Conservation (phyloP, 1,284 basidiomycete species). For the Macrocystidia cucumis region DNA sequence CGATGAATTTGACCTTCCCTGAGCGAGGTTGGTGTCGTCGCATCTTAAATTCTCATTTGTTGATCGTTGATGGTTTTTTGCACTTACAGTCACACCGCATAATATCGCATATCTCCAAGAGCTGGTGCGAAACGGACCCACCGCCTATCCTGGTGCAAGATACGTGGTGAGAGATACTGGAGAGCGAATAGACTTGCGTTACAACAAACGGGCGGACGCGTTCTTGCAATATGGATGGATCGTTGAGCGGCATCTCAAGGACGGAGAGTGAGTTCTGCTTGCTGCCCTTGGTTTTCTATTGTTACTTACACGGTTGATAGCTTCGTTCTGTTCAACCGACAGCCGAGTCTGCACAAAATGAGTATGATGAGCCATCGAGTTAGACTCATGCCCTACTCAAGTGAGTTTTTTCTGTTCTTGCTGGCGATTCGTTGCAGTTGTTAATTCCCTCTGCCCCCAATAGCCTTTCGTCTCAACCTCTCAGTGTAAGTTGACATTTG, state of each 20-base stretch:
- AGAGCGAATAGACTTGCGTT: constrained; percentile 95
- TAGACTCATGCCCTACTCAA: constrained; percentile 97
- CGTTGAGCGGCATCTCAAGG: constrained; percentile 95
- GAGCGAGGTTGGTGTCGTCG: constrained; percentile 70
- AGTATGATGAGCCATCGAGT: constrained; percentile 99
- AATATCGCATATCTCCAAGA: constrained; percentile 95
- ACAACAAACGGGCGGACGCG: constrained; percentile 97
- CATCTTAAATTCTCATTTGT: background rate
- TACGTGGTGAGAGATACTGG: constrained; percentile 98
- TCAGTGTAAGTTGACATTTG: constrained; percentile 69
- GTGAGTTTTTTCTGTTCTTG: constrained; percentile 39
- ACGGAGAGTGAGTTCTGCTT: constrained; percentile 78
- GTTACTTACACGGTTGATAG: constrained; percentile 29
- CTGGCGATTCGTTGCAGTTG: background rate
- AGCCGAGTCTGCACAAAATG: constrained; percentile 99
- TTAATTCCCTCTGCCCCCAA: constrained; percentile 19
- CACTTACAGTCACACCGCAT: constrained; percentile 82
- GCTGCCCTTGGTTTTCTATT: background rate
- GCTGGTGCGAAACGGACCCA: constrained; percentile 95
- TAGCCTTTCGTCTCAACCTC: constrained; percentile 93
- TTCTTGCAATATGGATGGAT: constrained; percentile 99
- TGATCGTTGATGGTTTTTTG: constrained; percentile 8
- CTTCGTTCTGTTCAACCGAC: constrained; percentile 96
- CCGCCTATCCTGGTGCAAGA: constrained; percentile 92
- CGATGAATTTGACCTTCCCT: constrained; percentile 96